Percentiles rank a stretch among this genome's conserved stretches.
Evolutionary conservation across 2,329 filamentous ascomycete genomes (phyloP).

Genomic region (Trematosphaeria pertusa): DNA sequence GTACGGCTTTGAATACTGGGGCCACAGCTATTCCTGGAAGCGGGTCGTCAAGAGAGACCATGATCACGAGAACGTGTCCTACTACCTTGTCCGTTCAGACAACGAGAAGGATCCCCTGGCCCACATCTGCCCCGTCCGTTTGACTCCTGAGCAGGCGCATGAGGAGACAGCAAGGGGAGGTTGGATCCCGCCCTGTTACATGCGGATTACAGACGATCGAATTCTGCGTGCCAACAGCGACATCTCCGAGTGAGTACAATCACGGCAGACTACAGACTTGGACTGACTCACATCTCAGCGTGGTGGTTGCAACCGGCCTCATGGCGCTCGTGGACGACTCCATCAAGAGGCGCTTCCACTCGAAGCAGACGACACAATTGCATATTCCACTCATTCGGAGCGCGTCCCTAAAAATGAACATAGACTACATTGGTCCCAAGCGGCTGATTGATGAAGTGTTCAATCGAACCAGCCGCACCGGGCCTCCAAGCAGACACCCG

Average conservation of each 20-base stretch:
- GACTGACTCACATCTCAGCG: conserved; percentile 59
- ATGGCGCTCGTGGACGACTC: conserved; percentile 89
- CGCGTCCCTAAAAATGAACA: conserved; percentile 60
- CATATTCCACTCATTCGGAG: conserved; percentile 59
- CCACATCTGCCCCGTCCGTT: conserved; percentile 81
- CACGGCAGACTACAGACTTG: conserved; percentile 7
- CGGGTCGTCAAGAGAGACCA: conserved; percentile 73
- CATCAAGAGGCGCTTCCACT: conserved; percentile 80
- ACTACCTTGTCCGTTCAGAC: conserved; percentile 77
- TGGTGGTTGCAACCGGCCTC: conserved; percentile 88
- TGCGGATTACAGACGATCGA: conserved; percentile 83
- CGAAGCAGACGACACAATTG: conserved; percentile 59
- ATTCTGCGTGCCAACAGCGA: conserved; percentile 76
- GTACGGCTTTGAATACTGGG: conserved; percentile 97
- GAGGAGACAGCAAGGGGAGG: conserved; percentile 80
- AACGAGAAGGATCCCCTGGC: conserved; percentile 70
- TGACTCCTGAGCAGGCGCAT: conserved; percentile 72
- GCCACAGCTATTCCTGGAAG: conserved; percentile 83
- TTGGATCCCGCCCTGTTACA: conserved; percentile 88
- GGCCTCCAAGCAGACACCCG: conserved; percentile 32
- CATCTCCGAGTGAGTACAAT: conserved; percentile 78
- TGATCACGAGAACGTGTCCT: conserved; percentile 70
- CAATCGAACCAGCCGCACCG: conserved; percentile 51
- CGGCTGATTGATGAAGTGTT: conserved; percentile 70
- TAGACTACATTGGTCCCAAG: conserved; percentile 69